Percentiles rank a stretch among this genome's conserved stretches.
Evolutionary conservation across 2,329 filamentous ascomycete species (phyloP).

Genomic region (Colletotrichum sp.): DNA sequence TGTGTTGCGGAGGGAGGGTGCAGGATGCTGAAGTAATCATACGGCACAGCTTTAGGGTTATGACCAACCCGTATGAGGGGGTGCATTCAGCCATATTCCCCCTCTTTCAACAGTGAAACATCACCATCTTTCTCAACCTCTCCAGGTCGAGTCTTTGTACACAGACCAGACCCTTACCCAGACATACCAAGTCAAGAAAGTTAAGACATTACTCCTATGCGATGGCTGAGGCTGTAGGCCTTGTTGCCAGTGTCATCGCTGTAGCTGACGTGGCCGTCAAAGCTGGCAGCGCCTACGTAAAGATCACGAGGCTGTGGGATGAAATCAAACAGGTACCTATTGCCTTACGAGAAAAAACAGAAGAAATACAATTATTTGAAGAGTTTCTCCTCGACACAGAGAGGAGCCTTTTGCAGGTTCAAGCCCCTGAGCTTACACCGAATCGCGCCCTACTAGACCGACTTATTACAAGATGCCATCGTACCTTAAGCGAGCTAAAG

Average conservation of each 20-base stretch:
- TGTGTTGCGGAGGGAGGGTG: neutral
- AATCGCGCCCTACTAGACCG: rapidly evolving
- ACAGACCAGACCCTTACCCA: rapidly evolving
- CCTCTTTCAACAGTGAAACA: neutral
- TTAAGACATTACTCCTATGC: neutral
- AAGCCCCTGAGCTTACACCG: neutral
- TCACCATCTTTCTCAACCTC: neutral
- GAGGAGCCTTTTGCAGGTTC: neutral
- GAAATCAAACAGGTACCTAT: neutral
- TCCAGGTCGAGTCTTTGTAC: neutral
- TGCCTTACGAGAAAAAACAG: neutral
- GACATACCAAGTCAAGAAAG: neutral
- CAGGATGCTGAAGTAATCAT: neutral
- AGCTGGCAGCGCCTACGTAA: neutral
- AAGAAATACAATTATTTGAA: neutral
- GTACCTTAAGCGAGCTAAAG: neutral
- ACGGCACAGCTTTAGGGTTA: neutral
- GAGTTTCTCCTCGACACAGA: neutral
- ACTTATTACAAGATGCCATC: rapidly evolving
- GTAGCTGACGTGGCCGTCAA: neutral
- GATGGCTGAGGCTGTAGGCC: neutral
- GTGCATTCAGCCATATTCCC: no score
- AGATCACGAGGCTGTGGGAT: neutral
- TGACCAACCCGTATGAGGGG: no score
- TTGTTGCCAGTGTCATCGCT: neutral